These are phyloP conservation scores for Collariella sp. DNA, from an alignment of 495 filamentous ascomycete species.

Conservation along the genomic window DNA sequence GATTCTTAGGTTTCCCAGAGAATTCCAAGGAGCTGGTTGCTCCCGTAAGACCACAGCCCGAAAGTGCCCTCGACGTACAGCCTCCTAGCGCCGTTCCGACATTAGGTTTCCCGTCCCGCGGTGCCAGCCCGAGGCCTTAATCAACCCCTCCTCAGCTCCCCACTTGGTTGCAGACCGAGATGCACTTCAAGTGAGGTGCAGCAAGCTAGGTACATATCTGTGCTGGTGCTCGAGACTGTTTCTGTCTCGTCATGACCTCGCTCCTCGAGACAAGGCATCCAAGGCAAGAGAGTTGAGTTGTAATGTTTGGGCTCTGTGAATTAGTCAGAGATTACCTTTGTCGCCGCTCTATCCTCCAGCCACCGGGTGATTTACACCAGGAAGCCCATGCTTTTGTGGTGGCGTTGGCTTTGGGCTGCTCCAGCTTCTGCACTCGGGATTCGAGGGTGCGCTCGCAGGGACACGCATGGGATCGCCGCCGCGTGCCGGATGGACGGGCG, in stretches of 20 bases:
- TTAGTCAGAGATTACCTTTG: too few species aligned
- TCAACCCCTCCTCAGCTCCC: conserved; percentile 1
- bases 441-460: conserved; percentile 7
- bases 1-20: too few species aligned
- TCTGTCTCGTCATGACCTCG: too few species aligned
- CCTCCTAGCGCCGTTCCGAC: conserved; percentile 14
- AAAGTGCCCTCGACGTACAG: conserved; percentile 3
- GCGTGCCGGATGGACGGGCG: conserved; percentile 9
- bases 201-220: not conserved
- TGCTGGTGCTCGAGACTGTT: too few species aligned
- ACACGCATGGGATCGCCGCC: conserved; percentile 17
- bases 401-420: not conserved
- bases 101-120: conserved; percentile 17
- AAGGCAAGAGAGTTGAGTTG: too few species aligned
- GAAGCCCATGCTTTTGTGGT: not conserved
- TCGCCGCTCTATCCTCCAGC: not conserved
- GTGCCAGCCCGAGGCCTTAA: not conserved
- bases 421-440: not conserved
- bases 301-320: too few species aligned
- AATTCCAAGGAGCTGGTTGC: not conserved
- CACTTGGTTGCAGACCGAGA: not conserved
- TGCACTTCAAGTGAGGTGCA: not conserved
- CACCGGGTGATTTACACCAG: not conserved
- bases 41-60: not conserved
- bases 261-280: too few species aligned